Base-by-base conservation (phyloP, 176 grass and related monocot species). In the Miscanthus lutarioriparius region DNA sequence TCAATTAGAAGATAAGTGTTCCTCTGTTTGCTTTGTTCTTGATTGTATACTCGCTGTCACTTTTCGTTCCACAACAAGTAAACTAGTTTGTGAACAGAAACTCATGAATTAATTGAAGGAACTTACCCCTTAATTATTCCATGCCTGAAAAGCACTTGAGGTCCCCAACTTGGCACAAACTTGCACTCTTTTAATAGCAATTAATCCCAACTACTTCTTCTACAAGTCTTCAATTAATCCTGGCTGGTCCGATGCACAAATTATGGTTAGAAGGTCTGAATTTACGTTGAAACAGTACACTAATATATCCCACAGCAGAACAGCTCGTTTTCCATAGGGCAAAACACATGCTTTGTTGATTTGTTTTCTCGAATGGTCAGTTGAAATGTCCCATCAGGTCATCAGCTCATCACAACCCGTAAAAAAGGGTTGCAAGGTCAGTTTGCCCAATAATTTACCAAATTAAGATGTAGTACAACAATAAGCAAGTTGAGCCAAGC, bases 401-500 rank as follows among this genome's bases (percentile, higher is more conserved):
- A 56, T 56, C 53, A 12, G 25, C n/a, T 25, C 10, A 26, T 23
- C n/a, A 54, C 33, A 67, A 10, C 41, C 43, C 10, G 7, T 7
- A 35, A 68, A 45, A 79, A 22, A 12, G 27, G 10, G 11, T 51
- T 49, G 10, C 63, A 37, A 53, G 37, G 58, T 35, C 43, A 44
- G 20, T 43, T 61, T 23, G 26, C 36, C 36, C 30, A 89, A 68
- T 80, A 40, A 68, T 84, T 68, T 35, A 40, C 25, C 37, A 28
- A 47, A 59, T 30, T 72, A 72, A 82, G 49, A 71, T 9, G 36
- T 14, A 25, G 20, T 70, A 70, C 67, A 70, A 6, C 38, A 70
- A 45, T 38, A 67, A 85, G 51, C 72, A 71, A 48, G 39, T 71
- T 54, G 75, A 78, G 72, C 27, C 78, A 51, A 49, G 47, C 47